Conservation (phyloP, 345 rosid species). For the Moricandia moricandioides region DNA sequence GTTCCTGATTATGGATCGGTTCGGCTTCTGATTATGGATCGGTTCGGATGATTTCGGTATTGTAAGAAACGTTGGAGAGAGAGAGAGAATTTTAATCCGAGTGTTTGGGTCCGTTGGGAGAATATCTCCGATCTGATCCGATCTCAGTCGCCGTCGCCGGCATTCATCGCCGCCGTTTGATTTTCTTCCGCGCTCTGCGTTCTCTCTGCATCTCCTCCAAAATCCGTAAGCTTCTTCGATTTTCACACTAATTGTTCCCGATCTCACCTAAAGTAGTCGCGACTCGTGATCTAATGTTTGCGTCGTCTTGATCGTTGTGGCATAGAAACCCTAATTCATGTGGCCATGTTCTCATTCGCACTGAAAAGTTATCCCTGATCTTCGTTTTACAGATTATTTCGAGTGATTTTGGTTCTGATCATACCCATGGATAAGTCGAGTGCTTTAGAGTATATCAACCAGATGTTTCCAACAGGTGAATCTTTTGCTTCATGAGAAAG, state of each 20-base stretch:
- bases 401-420: conserved; percentile 23
- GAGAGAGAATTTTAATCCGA: background rate
- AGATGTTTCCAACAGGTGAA: conserved; percentile 94
- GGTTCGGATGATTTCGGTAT: conserved; percentile 16
- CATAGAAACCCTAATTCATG: background rate
- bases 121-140: conserved; percentile 10
- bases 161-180: conserved; percentile 18
- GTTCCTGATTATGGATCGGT: background rate
- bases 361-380: background rate
- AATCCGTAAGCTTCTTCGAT: conserved; percentile 3
- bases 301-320: conserved; percentile 6
- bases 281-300: conserved; percentile 2
- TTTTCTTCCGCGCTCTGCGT: background rate
- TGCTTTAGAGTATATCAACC: conserved; percentile 93
- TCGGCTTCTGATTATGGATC: background rate
- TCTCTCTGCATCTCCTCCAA: background rate
- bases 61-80: background rate
- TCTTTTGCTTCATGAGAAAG: background rate
- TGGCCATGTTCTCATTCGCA: background rate
- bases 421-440: conserved; percentile 86
- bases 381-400: conserved; percentile 31
- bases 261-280: background rate
- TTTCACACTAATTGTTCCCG: background rate
- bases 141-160: conserved; percentile 22
- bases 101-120: conserved; percentile 14